Evolutionary conservation across 805 yeast genomes (phyloP), one percentile per base, ranked within the genome.

Genomic region (Schwanniomyces polymorphus): DNA sequence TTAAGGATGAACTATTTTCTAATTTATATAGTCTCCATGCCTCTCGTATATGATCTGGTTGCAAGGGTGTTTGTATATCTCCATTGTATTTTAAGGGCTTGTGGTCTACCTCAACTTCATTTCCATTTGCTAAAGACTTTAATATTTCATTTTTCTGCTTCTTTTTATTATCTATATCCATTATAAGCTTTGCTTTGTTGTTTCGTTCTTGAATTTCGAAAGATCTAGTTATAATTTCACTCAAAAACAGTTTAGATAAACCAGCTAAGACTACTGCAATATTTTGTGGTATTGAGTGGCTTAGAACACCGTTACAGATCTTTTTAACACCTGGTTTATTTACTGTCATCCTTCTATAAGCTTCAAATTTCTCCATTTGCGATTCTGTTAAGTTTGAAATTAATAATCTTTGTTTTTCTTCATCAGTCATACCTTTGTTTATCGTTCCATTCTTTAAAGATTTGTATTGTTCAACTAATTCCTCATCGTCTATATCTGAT

Each of bases 361-460:
- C 87, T 62, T 91, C 97, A 64, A 90, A 92, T 43, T 97, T 68
- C 47, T 85, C 84, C 84, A 88, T 84, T 61, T 92, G 97, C 26
- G 84, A 88, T n/a, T 80, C 80, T 53, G 86, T 86, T 62, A 92
- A 80, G 52, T 84, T 81, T 17, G 88, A 81, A 48, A 91, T 78
- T 52, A 91, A 71, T 25, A 90, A 58, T 45, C 83, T 73, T 46
- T 81, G 76, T 47, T 78, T 73, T 37, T 86, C 88, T 51, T 83
- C 85, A 44, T 81, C 76, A 18, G 56, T 50, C 27, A 72, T 47
- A 17, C 60, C 51, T 26, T 50, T 54, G 37, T 59, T 63, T 16
- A 52, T 52, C 29, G 64, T 70, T 44, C 70, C 47, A 33, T 74
- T 73, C 42, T 57, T 61, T 28, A 74, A 55, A 2, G 58, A 53